These are phyloP conservation scores for Aspergillus panamensis DNA, from an alignment of 495 filamentous ascomycete species.

Conservation along the genomic window DNA sequence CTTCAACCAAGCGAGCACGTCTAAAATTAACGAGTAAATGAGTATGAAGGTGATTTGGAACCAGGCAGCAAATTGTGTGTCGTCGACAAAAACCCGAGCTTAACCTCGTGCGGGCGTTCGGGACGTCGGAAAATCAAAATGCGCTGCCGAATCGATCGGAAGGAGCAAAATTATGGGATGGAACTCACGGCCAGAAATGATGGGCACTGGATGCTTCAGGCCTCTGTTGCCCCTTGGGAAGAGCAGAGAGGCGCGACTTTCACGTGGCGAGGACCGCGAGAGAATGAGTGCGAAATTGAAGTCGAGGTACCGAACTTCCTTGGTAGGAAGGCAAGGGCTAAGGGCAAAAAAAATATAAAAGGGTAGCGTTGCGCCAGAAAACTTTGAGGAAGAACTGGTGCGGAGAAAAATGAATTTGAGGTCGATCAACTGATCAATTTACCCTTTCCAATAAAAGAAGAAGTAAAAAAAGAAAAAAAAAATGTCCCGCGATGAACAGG, in stretches of 20 bases:
- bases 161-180: conserved; percentile 7
- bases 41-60: background rate
- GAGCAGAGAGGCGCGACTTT: conserved; percentile 25
- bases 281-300: background rate
- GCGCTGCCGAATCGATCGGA: conserved; percentile 8
- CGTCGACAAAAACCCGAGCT: conserved; percentile 12
- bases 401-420: conserved; percentile 20
- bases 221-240: conserved; percentile 23
- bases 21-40: background rate
- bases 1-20: background rate
- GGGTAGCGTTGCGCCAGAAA: conserved; percentile 14
- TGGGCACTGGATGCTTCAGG: conserved; percentile 6
- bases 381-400: conserved; percentile 24
- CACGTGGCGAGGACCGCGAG: conserved; percentile 24
- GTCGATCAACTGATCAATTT: conserved; percentile 22
- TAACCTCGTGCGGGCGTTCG: conserved; percentile 13
- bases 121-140: conserved; percentile 18
- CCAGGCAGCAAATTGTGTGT: conserved; percentile 7
- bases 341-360: conserved; percentile 9
- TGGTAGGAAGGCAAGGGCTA: conserved; percentile 7
- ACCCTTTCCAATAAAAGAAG: conserved; percentile 18
- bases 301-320: conserved; percentile 15
- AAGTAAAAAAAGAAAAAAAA: conserved; percentile 18
- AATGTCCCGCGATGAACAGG: conserved; percentile 21
- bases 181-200: conserved; percentile 14